Conservation (phyloP, 73 alveolate species). For the Durusdinium trenchii region DNA sequence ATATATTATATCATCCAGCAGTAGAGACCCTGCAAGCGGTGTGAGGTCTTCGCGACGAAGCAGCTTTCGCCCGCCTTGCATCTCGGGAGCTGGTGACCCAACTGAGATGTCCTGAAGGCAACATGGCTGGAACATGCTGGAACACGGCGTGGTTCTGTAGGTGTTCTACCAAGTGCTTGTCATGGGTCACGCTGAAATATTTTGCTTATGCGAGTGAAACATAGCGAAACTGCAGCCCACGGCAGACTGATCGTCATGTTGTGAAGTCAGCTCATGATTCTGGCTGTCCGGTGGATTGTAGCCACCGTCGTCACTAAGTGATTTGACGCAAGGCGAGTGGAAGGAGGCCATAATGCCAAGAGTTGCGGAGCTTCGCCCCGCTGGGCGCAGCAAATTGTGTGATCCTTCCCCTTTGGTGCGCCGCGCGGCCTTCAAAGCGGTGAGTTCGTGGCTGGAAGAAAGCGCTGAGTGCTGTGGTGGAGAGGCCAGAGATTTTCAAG, state of each 20-base stretch:
- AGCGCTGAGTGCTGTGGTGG: background rate
- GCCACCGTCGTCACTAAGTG: background rate
- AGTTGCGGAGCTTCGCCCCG: constrained; percentile 34
- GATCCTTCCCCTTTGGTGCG: constrained; percentile 66
- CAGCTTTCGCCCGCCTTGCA: constrained; percentile 79
- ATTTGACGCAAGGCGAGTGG: background rate
- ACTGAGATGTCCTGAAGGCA: constrained; percentile 36
- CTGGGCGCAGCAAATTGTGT: constrained; percentile 34
- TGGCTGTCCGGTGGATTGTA: background rate
- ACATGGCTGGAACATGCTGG: background rate
- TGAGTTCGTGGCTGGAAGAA: constrained; percentile 66
- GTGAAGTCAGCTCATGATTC: too few relatives aligned
- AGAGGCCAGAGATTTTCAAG: background rate
- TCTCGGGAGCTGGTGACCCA: constrained; percentile 55
- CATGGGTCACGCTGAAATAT: too few relatives aligned
- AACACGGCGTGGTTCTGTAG: too few relatives aligned
- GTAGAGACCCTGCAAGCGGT: too few relatives aligned
- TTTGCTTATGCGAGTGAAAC: too few relatives aligned
- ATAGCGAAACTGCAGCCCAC: too few relatives aligned
- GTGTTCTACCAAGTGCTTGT: too few relatives aligned
- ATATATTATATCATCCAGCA: too few relatives aligned
- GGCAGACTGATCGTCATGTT: too few relatives aligned
- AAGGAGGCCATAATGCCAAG: constrained; percentile 5
- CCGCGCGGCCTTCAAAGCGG: constrained; percentile 77
- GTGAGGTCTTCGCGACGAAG: constrained; percentile 69